Percentiles rank a stretch among this genome's conserved stretches.
Conservation (phyloP, 495 filamentous ascomycete genomes). For the Monascus purpureus region DNA sequence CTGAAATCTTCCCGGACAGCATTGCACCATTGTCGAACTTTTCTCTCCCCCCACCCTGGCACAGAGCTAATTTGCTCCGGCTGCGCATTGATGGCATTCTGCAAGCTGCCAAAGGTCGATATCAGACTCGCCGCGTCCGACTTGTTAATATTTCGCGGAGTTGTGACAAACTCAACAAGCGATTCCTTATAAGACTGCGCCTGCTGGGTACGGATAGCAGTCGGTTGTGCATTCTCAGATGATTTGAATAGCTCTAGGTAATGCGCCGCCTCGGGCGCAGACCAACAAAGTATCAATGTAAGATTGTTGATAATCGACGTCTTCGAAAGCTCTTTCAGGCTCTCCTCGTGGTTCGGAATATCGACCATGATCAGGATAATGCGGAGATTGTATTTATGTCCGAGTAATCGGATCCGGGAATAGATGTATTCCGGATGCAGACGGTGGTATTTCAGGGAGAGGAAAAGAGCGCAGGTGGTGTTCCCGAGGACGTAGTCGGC, state of each 20-base stretch:
- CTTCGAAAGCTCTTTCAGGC: conserved; percentile 70
- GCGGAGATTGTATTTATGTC: conserved; percentile 69
- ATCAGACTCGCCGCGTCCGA: conserved; percentile 82
- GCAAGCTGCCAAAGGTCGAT: conserved; percentile 73
- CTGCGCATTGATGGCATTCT: conserved; percentile 73
- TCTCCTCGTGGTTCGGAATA: conserved; percentile 72
- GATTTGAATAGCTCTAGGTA: conserved; percentile 92
- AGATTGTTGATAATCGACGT: conserved; percentile 84
- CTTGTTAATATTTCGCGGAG: conserved; percentile 82
- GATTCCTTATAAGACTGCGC: conserved; percentile 71
- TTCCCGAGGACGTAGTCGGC: conserved; percentile 82
- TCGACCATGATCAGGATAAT: conserved; percentile 85
- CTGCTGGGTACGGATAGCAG: conserved; percentile 69
- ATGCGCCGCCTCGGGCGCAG: conserved; percentile 76
- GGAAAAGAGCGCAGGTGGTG: conserved; percentile 84
- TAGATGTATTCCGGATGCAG: conserved; percentile 97
- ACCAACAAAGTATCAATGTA: conserved; percentile 87
- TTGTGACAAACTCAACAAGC: conserved; percentile 86
- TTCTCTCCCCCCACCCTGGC: conserved; percentile 89
- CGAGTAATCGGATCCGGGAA: conserved; percentile 67
- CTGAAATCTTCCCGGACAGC: conserved; percentile 76
- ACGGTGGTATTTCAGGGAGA: conserved; percentile 94
- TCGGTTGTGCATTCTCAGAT: conserved; percentile 72
- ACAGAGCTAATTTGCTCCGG: conserved; percentile 73
- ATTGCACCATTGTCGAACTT: conserved; percentile 70